phyloP scores from a whole-genome alignment of 169 alveolate genomes.

The Cryptosporidium muris region DNA sequence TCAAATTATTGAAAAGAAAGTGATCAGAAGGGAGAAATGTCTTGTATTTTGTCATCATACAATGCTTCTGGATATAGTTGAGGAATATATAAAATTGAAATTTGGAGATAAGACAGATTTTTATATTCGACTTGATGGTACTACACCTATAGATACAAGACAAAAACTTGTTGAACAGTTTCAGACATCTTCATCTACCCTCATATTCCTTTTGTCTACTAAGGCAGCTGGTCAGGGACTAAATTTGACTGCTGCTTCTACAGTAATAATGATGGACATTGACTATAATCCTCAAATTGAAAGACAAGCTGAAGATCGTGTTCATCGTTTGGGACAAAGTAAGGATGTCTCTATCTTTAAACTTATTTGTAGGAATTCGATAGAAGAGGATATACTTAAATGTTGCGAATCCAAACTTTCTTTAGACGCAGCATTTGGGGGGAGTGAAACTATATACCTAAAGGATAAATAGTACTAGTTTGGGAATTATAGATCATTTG shows the following conservation, averaged over 20 bases:
- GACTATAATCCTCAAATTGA: conserved; percentile 94
- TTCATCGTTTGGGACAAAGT: conserved; percentile 92
- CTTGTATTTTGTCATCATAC: conserved; percentile 92
- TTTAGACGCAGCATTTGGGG: conserved; percentile 85
- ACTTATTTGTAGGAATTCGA: conserved; percentile 86
- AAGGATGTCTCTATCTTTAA: conserved; percentile 89
- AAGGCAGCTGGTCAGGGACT: conserved; percentile 99
- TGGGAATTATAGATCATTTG: not conserved
- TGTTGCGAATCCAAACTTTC: conserved; percentile 83
- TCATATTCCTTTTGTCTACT: conserved; percentile 93
- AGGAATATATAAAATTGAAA: conserved; percentile 81
- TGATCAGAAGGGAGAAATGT: conserved; percentile 81
- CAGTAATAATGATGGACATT: conserved; percentile 95
- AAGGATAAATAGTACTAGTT: not conserved
- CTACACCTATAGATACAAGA: conserved; percentile 93
- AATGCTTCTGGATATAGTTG: conserved; percentile 88
- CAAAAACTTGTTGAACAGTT: conserved; percentile 82
- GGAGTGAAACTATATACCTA: conserved; percentile 32
- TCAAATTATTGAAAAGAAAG: conserved; percentile 18
- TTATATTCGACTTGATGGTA: conserved; percentile 93
- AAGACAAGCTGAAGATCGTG: conserved; percentile 94
- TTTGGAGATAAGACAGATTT: conserved; percentile 44
- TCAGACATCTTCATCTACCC: conserved; percentile 81
- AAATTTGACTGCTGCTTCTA: conserved; percentile 96
- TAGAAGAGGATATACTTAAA: conserved; percentile 89